Percentiles rank a stretch among this genome's conserved stretches.
Conservation (phyloP, 768 basidiomycete species). For the Gelatoporia subvermispora region DNA sequence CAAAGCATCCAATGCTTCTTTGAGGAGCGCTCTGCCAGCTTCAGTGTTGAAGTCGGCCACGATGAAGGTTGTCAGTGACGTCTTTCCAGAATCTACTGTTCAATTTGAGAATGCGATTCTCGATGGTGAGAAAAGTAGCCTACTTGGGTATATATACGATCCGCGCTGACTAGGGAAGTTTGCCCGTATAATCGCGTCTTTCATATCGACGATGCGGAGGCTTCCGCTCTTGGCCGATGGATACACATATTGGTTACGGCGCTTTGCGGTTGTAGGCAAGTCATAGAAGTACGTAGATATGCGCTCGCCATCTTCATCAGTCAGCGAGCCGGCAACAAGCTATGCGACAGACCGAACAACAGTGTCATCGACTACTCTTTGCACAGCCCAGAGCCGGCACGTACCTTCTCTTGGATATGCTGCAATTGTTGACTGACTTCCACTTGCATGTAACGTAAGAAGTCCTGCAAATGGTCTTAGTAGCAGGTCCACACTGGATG, state of each 20-base stretch:
- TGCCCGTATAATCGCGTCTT: constrained; percentile 45
- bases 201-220: constrained; percentile 51
- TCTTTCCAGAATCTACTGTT: constrained; percentile 9
- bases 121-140: constrained; percentile 14
- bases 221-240: constrained; percentile 41
- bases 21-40: constrained; percentile 53
- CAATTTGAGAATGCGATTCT: constrained; percentile 16
- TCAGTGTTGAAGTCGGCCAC: constrained; percentile 74
- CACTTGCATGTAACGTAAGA: constrained; percentile 56
- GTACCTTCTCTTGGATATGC: constrained; percentile 71
- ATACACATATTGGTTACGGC: constrained; percentile 76
- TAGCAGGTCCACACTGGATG: constrained; percentile 1
- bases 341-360: neutral
- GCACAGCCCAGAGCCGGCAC: constrained; percentile 9
- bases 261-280: constrained; percentile 62
- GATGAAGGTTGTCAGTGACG: constrained; percentile 53
- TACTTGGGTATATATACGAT: constrained; percentile 65
- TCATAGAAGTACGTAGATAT: constrained; percentile 87
- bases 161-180: constrained; percentile 37
- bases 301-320: constrained; percentile 44
- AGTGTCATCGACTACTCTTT: neutral
- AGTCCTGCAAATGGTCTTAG: constrained; percentile 40
- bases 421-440: constrained; percentile 58
- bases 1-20: constrained; percentile 59
- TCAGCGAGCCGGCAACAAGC: constrained; percentile 37